phyloP scores from a whole-genome alignment of 179 eudicot genomes.

The Amaranthus tricolor region DNA sequence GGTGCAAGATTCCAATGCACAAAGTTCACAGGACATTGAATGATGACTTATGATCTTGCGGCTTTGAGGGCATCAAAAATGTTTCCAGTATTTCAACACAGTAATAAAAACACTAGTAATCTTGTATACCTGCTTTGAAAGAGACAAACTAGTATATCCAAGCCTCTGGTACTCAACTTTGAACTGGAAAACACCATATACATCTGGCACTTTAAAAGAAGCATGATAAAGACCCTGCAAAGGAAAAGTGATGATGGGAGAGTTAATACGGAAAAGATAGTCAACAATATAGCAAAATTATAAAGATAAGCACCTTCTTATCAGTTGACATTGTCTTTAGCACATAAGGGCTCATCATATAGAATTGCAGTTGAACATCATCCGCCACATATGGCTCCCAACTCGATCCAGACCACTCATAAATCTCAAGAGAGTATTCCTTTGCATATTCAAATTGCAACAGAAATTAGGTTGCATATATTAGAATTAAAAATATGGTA shows the following conservation, averaged over 20 bases:
- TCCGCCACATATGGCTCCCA: constrained; percentile 87
- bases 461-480: background rate
- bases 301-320: constrained; percentile 52
- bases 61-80: background rate
- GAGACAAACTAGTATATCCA: constrained; percentile 86
- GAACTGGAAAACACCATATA: constrained; percentile 95
- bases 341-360: constrained; percentile 99
- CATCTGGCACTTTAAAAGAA: constrained; percentile 92
- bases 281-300: background rate
- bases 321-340: constrained; percentile 74
- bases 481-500: background rate
- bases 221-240: constrained; percentile 73
- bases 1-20: background rate
- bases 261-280: constrained; percentile 9
- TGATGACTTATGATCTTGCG: background rate
- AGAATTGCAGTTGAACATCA: constrained; percentile 93
- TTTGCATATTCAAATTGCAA: constrained; percentile 23
- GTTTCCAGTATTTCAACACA: background rate
- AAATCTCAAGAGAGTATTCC: constrained; percentile 85
- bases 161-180: constrained; percentile 92
- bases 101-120: background rate
- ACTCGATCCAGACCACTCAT: constrained; percentile 87
- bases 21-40: background rate
- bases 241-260: constrained; percentile 1
- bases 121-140: constrained; percentile 78